Evolutionary conservation across 345 rosid species (phyloP).

Genomic region (Syzygium jambos): DNA sequence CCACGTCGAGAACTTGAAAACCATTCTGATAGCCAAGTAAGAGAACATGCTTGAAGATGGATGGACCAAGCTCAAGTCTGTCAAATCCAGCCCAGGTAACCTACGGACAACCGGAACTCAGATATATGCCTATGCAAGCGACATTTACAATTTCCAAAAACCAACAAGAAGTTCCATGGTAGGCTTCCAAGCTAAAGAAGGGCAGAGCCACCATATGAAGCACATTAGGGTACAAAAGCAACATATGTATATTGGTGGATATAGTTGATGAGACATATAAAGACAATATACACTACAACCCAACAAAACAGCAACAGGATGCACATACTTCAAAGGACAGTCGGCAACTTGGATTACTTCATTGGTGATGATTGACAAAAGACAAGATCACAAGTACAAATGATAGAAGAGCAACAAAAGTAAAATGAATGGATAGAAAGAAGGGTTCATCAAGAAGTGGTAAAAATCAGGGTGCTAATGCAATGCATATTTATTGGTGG

Average conservation of each 20-base stretch:
- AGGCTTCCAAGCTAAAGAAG: background rate
- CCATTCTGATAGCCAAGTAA: conserved; percentile 96
- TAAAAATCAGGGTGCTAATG: background rate
- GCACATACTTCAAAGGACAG: background rate
- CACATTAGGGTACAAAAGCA: background rate
- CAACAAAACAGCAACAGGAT: background rate
- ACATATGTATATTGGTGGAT: background rate
- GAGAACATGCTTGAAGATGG: conserved; percentile 54
- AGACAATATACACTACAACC: background rate
- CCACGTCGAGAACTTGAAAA: conserved; percentile 93
- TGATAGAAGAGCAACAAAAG: background rate
- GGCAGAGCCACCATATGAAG: background rate
- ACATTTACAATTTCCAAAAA: background rate
- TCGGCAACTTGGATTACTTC: background rate
- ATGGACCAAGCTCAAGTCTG: conserved; percentile 60
- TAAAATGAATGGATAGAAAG: background rate
- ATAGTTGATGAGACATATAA: background rate
- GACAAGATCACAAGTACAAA: background rate
- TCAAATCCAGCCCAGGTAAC: conserved; percentile 99
- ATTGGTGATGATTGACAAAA: background rate
- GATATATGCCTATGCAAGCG: background rate
- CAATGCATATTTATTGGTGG: background rate
- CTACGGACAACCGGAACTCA: conserved; percentile 21
- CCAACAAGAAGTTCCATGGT: background rate
- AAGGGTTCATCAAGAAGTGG: background rate